Evolutionary conservation across 169 alveolate species (phyloP), one percentile per base, ranked within the genome.

Genomic region (Eimeria maxima): DNA sequence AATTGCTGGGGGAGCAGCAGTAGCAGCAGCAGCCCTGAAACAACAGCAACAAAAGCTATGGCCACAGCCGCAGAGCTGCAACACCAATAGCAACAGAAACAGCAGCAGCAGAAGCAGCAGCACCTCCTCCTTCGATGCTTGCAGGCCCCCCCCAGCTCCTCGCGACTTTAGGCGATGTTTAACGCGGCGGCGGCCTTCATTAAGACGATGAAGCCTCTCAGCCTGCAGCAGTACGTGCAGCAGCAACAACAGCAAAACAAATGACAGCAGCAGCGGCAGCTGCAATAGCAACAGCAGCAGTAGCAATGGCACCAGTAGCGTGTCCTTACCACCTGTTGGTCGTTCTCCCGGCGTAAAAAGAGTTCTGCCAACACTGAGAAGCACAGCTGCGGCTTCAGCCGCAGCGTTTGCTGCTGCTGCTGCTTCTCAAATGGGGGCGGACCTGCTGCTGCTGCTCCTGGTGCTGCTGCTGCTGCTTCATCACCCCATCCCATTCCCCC

Each of bases 111-210:
- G 81, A 18, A 44, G 38, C 53, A 44, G 63, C 63, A 76, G 65
- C 88, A 42, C 88, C 29, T 76, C 88, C 10, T 57, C 29, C 88
- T 76, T 76, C 16, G 88, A 33, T 76, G 88, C 13, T 63, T 76
- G 88, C 16, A 4, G 44, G 22, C 63, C 88, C 33, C 88, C 88
- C 57, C 14, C 63, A 22, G 38, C 50, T n/a, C 88, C 50, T 38
- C 88, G 57, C 20, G 88, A 14, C 63, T 76, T 76, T 0, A 76
- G 57, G 14, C 88, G 88, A 44, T 76, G 50, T 27, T 76, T 76
- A 16, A 76, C 88, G 63, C 88, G 88, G 63, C 88, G 88, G 38
- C 88, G 88, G 3, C 88, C 88, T 29, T 76, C 88, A 44, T 76
- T 76, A n/a, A 76, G 88, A 3, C 88, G 88, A 24, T 76, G 88